Evolutionary conservation across 495 filamentous ascomycete species (phyloP).

Genomic region (Bryoglossum gracile): DNA sequence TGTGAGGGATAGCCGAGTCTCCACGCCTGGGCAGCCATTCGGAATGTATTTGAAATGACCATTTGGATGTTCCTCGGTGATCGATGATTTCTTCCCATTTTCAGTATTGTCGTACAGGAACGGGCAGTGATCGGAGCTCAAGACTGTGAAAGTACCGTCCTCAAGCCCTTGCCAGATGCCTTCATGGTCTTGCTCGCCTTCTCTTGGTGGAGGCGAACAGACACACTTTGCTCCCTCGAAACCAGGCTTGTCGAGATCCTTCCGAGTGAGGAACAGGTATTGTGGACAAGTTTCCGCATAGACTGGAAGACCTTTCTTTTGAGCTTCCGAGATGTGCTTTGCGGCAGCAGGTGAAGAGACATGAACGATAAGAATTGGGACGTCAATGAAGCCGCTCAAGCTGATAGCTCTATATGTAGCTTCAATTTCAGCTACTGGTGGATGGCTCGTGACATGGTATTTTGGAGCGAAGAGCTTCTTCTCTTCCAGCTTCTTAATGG

Average conservation of each 20-base stretch:
- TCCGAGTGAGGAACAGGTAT: slow-evolving; percentile 53
- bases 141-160: slow-evolving; percentile 45
- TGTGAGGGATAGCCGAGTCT: slow-evolving; percentile 47
- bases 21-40: slow-evolving; percentile 54
- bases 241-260: slow-evolving; percentile 39
- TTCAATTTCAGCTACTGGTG: slow-evolving; percentile 48
- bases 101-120: slow-evolving; percentile 42
- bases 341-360: slow-evolving; percentile 46
- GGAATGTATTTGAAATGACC: slow-evolving; percentile 48
- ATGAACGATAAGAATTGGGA: slow-evolving; percentile 50
- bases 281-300: slow-evolving; percentile 61
- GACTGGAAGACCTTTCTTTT: slow-evolving; percentile 47
- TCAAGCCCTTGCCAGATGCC: slow-evolving; percentile 38
- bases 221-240: slow-evolving; percentile 50
- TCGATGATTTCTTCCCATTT: slow-evolving; percentile 40
- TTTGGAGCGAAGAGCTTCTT: slow-evolving; percentile 41
- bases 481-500: slow-evolving; percentile 40
- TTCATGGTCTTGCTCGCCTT: slow-evolving; percentile 33
- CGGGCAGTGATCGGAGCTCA: slow-evolving; percentile 50
- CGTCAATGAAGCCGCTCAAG: slow-evolving; percentile 45
- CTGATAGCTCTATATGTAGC: slow-evolving; percentile 52
- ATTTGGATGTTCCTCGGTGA: slow-evolving; percentile 35
- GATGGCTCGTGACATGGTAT: slow-evolving; percentile 46
- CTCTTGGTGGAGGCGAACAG: slow-evolving; percentile 39
- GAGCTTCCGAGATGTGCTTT: slow-evolving; percentile 46